Base-by-base conservation (phyloP, 495 filamentous ascomycete species). In the Viridothelium virens region DNA sequence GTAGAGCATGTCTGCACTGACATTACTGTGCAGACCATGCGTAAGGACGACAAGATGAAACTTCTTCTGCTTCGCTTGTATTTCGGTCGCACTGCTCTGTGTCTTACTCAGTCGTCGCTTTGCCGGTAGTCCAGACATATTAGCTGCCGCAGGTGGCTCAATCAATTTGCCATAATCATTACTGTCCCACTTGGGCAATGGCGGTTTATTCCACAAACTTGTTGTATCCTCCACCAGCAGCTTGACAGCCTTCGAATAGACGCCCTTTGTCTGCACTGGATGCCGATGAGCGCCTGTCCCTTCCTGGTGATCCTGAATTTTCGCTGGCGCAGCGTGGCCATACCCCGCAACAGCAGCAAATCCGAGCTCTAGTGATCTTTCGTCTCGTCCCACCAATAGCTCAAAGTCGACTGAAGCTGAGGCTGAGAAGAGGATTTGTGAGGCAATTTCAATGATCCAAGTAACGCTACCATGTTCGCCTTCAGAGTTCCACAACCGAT, bases 1-100 rank as follows among this genome's bases (percentile, higher is more conserved):
- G 74, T 89, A 98, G 37, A 98, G 80, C 95, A 98, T 96, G 78
- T 98, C 94, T 48, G 91, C 86, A 1, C 95, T 91, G n/a, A 96
- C 82, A 77, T 98, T 98, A 77, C 92, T 95, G 75, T 97, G 94
- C 68, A 98, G 76, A 0, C 94, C 94, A 80, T 98, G 94, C 0
- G 94, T 97, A 64, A 98, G 74, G 7, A 98, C 82, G 9, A 98
- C 94, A 66, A 98, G 79, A 72, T 98, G 94, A 0, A 97, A 79
- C 70, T 86, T 91, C 77, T 90, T 93, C 69, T 74, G 80, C 71
- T 79, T 83, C 66, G 70, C 77, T 34, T 67, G 61, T 63, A 70
- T 75, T 38, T 75, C 65, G n/a, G 65, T 61, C 6, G 74, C 56
- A n/a, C 63, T 9, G 10, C 56, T n/a, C 70, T 36, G 71, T 70